These are phyloP conservation scores for Hortaea sp. DNA, from an alignment of 2,329 filamentous ascomycete species.

Conservation along the genomic window DNA sequence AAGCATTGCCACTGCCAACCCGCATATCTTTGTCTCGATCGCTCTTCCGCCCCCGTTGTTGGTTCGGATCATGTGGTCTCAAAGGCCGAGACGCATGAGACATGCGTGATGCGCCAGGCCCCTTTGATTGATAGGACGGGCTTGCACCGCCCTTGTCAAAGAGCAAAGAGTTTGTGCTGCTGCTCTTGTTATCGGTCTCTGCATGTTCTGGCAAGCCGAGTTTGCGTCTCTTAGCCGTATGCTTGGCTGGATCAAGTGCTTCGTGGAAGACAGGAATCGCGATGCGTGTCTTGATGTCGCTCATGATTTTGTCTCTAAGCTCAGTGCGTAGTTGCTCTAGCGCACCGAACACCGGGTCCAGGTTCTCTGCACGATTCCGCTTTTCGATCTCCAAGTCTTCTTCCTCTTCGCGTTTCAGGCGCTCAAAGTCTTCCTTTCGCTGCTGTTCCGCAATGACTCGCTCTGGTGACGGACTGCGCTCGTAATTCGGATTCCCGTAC, in stretches of 20 bases:
- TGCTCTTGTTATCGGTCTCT: slow-evolving; percentile 45
- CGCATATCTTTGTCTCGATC: slow-evolving; percentile 16
- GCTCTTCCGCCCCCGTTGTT: slow-evolving; percentile 27
- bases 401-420: slow-evolving; percentile 61
- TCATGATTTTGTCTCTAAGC: slow-evolving; percentile 74
- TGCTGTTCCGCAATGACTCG: slow-evolving; percentile 39
- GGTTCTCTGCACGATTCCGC: slow-evolving; percentile 70
- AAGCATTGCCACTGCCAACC: slow-evolving; percentile 34
- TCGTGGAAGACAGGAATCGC: slow-evolving; percentile 71
- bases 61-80: slow-evolving; percentile 35
- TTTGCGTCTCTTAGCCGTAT: slow-evolving; percentile 67
- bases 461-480: slow-evolving; percentile 43
- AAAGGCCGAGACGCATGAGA: slow-evolving; percentile 26
- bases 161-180: slow-evolving; percentile 29
- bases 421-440: slow-evolving; percentile 56
- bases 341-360: slow-evolving; percentile 84
- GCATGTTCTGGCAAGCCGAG: slow-evolving; percentile 63
- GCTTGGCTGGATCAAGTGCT: slow-evolving; percentile 72
- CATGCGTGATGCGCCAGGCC: slow-evolving; percentile 25
- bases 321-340: slow-evolving; percentile 69
- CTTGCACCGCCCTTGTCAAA: slow-evolving; percentile 48
- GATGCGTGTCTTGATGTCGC: slow-evolving; percentile 80
- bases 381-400: slow-evolving; percentile 85
- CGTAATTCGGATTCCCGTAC: slow-evolving; percentile 55
- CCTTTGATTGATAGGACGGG: slow-evolving; percentile 51